Conservation (phyloP, 164 flowering plant genomes). For the Chloranthus sessilifolius region DNA sequence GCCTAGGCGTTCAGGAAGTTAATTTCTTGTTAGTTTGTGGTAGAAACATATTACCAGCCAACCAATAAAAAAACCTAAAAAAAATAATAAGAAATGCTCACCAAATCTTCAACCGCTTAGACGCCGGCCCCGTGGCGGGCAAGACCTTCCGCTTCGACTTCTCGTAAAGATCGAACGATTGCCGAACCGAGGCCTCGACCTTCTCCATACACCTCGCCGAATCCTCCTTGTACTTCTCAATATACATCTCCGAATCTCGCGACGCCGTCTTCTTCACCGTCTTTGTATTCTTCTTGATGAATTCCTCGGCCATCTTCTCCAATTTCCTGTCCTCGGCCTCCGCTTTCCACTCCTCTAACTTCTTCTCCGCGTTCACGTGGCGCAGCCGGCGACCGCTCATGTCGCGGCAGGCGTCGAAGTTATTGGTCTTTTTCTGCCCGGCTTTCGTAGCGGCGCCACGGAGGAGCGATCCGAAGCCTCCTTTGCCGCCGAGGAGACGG, state of each 20-base stretch:
- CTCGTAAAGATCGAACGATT: constrained; percentile 17
- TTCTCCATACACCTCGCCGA: constrained; percentile 60
- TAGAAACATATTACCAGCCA: too few species aligned
- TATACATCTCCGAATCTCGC: constrained; percentile 50
- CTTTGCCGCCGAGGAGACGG: constrained; percentile 82
- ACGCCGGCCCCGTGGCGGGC: constrained; percentile 17
- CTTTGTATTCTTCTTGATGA: constrained; percentile 64
- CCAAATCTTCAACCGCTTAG: constrained; percentile 78
- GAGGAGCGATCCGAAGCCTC: constrained; percentile 93
- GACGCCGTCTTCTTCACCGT: constrained; percentile 31
- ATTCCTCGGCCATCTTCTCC: constrained; percentile 91
- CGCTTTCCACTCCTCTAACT: constrained; percentile 86
- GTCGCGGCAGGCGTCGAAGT: constrained; percentile 94
- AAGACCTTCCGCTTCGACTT: constrained; percentile 40
- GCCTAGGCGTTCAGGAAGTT: too few species aligned
- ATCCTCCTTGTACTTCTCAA: constrained; percentile 60
- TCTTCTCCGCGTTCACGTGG: constrained; percentile 96
- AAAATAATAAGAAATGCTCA: constrained; percentile 20
- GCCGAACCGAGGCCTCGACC: constrained; percentile 53
- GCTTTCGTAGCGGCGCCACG: constrained; percentile 96
- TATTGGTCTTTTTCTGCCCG: constrained; percentile 97
- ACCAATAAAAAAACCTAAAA: constrained; percentile 3
- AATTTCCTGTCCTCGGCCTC: constrained; percentile 77
- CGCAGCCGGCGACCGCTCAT: constrained; percentile 92
- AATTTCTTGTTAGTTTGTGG: too few species aligned